These are phyloP conservation scores for Rhodotorula sp. DNA, from an alignment of 1,284 basidiomycete genomes.

Conservation along the genomic window DNA sequence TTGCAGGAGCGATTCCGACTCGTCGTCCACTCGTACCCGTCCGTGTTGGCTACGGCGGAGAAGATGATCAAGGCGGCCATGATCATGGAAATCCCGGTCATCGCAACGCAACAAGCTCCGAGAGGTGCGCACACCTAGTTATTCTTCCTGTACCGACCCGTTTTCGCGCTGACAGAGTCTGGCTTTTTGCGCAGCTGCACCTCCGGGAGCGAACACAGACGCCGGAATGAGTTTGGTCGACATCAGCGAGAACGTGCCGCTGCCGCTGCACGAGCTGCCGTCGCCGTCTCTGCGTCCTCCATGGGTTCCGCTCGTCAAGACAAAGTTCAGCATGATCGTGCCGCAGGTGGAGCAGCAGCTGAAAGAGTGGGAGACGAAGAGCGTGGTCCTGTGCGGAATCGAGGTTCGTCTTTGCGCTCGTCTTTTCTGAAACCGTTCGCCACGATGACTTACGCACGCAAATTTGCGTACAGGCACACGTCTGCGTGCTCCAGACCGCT, in stretches of 20 bases:
- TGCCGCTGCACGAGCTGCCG: slow-evolving; percentile 62
- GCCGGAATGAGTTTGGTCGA: slow-evolving; percentile 52
- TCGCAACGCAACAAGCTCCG: slow-evolving; percentile 81
- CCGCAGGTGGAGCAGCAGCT: slow-evolving; percentile 63
- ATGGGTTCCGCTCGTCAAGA: slow-evolving; percentile 40
- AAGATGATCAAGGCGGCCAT: slow-evolving; percentile 58
- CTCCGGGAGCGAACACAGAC: background rate
- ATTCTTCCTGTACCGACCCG: background rate
- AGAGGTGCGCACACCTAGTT: slow-evolving; percentile 57
- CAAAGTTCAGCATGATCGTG: slow-evolving; percentile 76
- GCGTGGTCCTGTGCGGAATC: slow-evolving; percentile 78
- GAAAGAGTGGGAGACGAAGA: slow-evolving; percentile 55
- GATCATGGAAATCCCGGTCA: slow-evolving; percentile 63
- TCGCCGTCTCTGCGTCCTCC: slow-evolving; percentile 52
- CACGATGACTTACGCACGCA: slow-evolving; percentile 22
- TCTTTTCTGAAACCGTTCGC: background rate
- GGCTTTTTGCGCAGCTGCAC: background rate
- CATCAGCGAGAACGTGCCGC: slow-evolving; percentile 67
- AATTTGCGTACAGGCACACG: slow-evolving; percentile 63
- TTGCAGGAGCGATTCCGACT: slow-evolving; percentile 44
- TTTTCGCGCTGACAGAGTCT: background rate
- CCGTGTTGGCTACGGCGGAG: slow-evolving; percentile 64
- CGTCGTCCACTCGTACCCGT: slow-evolving; percentile 62
- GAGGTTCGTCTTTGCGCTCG: slow-evolving; percentile 58
- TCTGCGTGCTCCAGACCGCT: slow-evolving; percentile 65